Evolutionary conservation across 2,329 filamentous ascomycete genomes (phyloP).

Genomic region (Cytospora piceae): DNA sequence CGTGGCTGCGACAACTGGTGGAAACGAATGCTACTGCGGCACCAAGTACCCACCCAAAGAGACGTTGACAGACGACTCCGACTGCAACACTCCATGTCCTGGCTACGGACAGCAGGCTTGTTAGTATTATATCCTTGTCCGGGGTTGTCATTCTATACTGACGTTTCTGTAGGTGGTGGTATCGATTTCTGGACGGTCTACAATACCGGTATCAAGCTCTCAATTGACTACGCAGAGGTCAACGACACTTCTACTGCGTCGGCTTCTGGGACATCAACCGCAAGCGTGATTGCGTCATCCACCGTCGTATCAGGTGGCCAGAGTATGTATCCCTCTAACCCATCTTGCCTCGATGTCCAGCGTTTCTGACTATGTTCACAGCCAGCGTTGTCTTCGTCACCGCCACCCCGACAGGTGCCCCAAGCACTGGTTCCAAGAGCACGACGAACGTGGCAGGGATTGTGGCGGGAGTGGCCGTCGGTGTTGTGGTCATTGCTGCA

Average conservation of each 20-base stretch:
- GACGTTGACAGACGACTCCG: conserved; percentile 55
- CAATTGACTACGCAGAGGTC: conserved; percentile 41
- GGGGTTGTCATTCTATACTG: conserved; percentile 12
- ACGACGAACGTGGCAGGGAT: conserved; percentile 83
- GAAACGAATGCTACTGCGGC: conserved; percentile 74
- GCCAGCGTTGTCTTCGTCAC: conserved; percentile 37
- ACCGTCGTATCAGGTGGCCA: conserved; percentile 27
- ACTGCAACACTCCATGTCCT: conserved; percentile 69
- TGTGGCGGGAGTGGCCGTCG: conserved; percentile 85
- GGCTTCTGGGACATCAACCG: conserved; percentile 35
- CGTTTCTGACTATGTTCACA: conserved; percentile 11
- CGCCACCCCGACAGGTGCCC: conserved; percentile 35
- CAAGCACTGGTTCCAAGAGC: conserved; percentile 34
- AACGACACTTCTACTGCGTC: conserved; percentile 39
- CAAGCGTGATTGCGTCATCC: conserved; percentile 27
- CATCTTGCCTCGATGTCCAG: background rate
- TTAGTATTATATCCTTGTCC: conserved; percentile 37
- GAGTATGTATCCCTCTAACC: conserved; percentile 8
- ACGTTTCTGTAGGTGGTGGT: conserved; percentile 57
- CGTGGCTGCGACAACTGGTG: conserved; percentile 66
- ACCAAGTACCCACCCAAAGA: conserved; percentile 64
- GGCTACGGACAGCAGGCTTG: conserved; percentile 68
- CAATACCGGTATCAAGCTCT: conserved; percentile 53
- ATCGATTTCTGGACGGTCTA: conserved; percentile 50
- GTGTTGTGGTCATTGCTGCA: conserved; percentile 70